These are phyloP conservation scores for Fagopyrum homotropicum DNA, from an alignment of 148 eudicot genomes.

Conservation along the genomic window DNA sequence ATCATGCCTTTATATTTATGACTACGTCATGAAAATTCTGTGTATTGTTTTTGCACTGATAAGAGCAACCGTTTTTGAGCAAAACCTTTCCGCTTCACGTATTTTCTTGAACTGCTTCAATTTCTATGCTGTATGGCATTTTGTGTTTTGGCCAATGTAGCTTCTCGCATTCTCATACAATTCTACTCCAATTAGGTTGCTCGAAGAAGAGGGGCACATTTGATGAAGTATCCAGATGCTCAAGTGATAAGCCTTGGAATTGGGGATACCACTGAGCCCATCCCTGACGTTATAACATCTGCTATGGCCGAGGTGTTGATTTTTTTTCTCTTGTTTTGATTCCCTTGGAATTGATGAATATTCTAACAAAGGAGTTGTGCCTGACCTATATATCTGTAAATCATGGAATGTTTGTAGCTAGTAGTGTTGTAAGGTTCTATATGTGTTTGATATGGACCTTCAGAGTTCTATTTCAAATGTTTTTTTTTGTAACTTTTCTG, in stretches of 20 bases:
- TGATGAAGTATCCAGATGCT: slow-evolving; percentile 77
- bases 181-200: slow-evolving; percentile 40
- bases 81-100: not conserved
- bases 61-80: not conserved
- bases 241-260: slow-evolving; percentile 91
- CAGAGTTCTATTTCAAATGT: not conserved
- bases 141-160: not conserved
- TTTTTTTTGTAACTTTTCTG: not conserved
- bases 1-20: not conserved
- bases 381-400: not conserved
- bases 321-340: not conserved
- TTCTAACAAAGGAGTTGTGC: not conserved
- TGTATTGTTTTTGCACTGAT: not conserved
- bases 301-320: slow-evolving; percentile 76
- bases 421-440: not conserved
- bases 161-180: not conserved
- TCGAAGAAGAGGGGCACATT: slow-evolving; percentile 67
- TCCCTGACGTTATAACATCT: slow-evolving; percentile 84
- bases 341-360: not conserved
- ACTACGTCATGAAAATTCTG: not conserved
- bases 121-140: not conserved
- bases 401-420: not conserved
- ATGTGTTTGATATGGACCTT: not conserved
- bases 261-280: slow-evolving; percentile 92
- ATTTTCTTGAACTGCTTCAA: not conserved